These are phyloP conservation scores for Xylaria digitata DNA, from an alignment of 2,329 filamentous ascomycete species.

Conservation along the genomic window DNA sequence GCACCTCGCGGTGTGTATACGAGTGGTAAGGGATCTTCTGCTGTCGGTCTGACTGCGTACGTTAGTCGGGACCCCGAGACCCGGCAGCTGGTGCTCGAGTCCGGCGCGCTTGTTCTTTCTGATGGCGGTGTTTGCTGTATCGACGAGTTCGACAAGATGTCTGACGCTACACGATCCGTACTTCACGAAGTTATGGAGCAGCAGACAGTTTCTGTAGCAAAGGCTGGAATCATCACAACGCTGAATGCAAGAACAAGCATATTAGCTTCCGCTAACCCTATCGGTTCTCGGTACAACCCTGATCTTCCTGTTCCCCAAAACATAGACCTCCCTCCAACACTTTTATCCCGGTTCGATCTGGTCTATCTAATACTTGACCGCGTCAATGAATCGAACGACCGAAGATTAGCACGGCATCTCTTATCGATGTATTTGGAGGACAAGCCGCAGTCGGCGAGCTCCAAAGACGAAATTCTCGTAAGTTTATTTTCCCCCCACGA, in stretches of 20 bases:
- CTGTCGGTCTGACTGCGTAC: slow-evolving; percentile 83
- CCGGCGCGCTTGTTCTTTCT: slow-evolving; percentile 80
- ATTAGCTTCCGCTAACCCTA: slow-evolving; percentile 95
- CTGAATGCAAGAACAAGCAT: slow-evolving; percentile 96
- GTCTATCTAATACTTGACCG: slow-evolving; percentile 97
- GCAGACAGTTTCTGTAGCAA: slow-evolving; percentile 85
- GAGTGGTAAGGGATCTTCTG: slow-evolving; percentile 82
- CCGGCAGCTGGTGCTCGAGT: slow-evolving; percentile 82
- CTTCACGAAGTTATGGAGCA: slow-evolving; percentile 92
- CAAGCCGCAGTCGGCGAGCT: slow-evolving; percentile 83
- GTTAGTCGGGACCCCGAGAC: slow-evolving; percentile 85
- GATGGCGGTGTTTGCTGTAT: slow-evolving; percentile 88
- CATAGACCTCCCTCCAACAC: slow-evolving; percentile 94
- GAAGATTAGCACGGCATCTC: slow-evolving; percentile 89
- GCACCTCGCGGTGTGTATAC: slow-evolving; percentile 88
- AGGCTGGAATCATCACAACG: slow-evolving; percentile 96
- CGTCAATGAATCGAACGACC: slow-evolving; percentile 89
- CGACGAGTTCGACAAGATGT: slow-evolving; percentile 90
- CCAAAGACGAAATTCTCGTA: slow-evolving; percentile 81
- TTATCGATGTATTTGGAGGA: slow-evolving; percentile 98
- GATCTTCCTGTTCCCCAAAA: slow-evolving; percentile 97
- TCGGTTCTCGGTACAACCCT: slow-evolving; percentile 97
- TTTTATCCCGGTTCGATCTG: slow-evolving; percentile 94
- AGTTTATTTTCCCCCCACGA: slow-evolving; percentile 51
- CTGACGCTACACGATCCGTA: slow-evolving; percentile 79